Conservation (phyloP, 2,329 filamentous ascomycete genomes). For the Alternaria sp. region DNA sequence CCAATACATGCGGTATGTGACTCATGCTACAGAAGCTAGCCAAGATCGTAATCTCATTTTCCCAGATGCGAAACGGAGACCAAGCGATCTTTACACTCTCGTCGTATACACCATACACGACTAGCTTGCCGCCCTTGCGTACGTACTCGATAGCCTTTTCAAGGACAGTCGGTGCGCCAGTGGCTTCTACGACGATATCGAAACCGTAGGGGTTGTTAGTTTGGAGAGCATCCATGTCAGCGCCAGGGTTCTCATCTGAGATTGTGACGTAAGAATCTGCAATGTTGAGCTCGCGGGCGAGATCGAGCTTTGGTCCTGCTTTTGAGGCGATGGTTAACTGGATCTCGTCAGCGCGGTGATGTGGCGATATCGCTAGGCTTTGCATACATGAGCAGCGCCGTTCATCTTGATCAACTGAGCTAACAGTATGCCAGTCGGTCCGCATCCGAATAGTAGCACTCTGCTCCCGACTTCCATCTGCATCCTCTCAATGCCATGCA, state of each 20-base stretch:
- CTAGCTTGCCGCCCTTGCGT: slow-evolving; percentile 73
- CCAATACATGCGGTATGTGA: slow-evolving; percentile 39
- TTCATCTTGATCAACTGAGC: slow-evolving; percentile 70
- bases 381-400: slow-evolving; percentile 67
- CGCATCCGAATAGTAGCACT: slow-evolving; percentile 71
- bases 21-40: slow-evolving; percentile 74
- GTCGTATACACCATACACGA: slow-evolving; percentile 76
- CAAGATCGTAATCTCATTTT: slow-evolving; percentile 74
- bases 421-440: slow-evolving; percentile 71
- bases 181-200: slow-evolving; percentile 76
- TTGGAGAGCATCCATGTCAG: slow-evolving; percentile 68
- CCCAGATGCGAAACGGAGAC: slow-evolving; percentile 75
- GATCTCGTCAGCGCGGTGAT: neutral
- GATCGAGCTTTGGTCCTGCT: slow-evolving; percentile 73
- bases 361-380: too few species aligned
- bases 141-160: slow-evolving; percentile 77
- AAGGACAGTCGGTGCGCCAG: slow-evolving; percentile 72
- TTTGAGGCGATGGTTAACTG: slow-evolving; percentile 72
- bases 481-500: slow-evolving; percentile 74
- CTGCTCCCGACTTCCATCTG: slow-evolving; percentile 70
- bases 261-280: slow-evolving; percentile 60
- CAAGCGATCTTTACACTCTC: slow-evolving; percentile 69
- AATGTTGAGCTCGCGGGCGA: slow-evolving; percentile 62
- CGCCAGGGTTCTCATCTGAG: slow-evolving; percentile 35
- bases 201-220: slow-evolving; percentile 74